Base-by-base conservation (phyloP, 345 rosid genomes). In the Murraya koenigii region DNA sequence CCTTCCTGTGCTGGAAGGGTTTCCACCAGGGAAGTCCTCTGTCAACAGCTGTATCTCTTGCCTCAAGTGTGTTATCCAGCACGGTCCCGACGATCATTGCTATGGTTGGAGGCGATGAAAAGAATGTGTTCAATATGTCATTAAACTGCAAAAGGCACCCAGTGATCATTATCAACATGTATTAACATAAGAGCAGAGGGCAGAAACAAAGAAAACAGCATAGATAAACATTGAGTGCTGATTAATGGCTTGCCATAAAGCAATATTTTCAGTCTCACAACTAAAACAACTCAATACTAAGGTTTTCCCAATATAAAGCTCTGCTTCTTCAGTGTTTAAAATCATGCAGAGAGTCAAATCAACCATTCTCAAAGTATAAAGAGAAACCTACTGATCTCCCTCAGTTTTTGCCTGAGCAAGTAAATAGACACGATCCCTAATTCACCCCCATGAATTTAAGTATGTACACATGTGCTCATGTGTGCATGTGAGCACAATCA, bases 21-120 rank as follows among this genome's bases (percentile, higher is more conserved):
- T 59, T 81, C 99, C 97, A 96, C 99, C 99, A 96, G 8, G 85
- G 82, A 60, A 88, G 54, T 79, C 98, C 99, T 87, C 99, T 89
- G 66, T 89, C 99, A 0, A 32, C 54, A 6, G 26, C 55, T 0
- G 81, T 66, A 3, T 77, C 66, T 74, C 77, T 78, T 0, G 96
- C 86, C 1, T 92, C 94, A 0, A 96, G 87, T 0, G 97, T 94
- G 89, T 92, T 94, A 74, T 96, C 99, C 0, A 96, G 89, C 58
- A 88, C 23, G 3, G 90, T 86, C 23, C 92, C 99, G 0, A 96
- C 38, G 0, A 89, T 88, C 61, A 91, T 87, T 1, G 97, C 98
- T 80, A 96, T 89, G 0, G 95, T 87, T 0, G 97, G 92, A 22
- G 97, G 82, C 25, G 99, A 96, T 25, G 97, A 91, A 90, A 96